Conservation (phyloP, 495 filamentous ascomycete genomes). For the Clavariopsis aquatica region DNA sequence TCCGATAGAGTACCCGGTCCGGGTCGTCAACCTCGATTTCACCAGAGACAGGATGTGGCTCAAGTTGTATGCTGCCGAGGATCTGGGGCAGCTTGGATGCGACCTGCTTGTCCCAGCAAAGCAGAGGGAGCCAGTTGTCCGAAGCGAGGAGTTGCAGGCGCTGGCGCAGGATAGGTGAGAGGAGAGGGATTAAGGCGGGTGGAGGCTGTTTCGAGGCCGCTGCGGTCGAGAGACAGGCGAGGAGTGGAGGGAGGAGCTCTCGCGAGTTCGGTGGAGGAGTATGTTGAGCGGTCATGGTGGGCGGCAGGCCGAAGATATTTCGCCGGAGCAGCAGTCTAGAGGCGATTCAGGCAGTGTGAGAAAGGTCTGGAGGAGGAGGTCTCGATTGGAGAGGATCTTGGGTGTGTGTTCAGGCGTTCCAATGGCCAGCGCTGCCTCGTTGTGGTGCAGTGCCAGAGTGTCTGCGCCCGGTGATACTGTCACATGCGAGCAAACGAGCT, state of each 20-base stretch:
- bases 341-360: background rate
- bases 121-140: constrained; percentile 84
- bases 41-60: constrained; percentile 89
- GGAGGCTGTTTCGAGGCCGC: constrained; percentile 77
- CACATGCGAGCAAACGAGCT: constrained; percentile 31
- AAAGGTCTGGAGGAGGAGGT: background rate
- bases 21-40: constrained; percentile 79
- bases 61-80: constrained; percentile 67
- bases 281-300: constrained; percentile 35
- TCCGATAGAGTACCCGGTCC: constrained; percentile 63
- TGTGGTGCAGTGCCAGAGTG: background rate
- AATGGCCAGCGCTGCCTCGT: background rate
- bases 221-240: constrained; percentile 84
- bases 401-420: background rate
- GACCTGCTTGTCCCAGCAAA: constrained; percentile 76
- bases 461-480: constrained; percentile 24
- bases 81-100: constrained; percentile 66
- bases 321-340: background rate
- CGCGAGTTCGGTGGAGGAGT: constrained; percentile 67
- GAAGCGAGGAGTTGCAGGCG: constrained; percentile 74
- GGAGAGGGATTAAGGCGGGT: constrained; percentile 72
- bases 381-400: background rate
- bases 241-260: constrained; percentile 68
- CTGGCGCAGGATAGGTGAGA: constrained; percentile 90
- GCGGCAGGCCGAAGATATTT: background rate